These are phyloP conservation scores for Alternaria consortialis DNA, from an alignment of 2,329 filamentous ascomycete species.

Conservation along the genomic window DNA sequence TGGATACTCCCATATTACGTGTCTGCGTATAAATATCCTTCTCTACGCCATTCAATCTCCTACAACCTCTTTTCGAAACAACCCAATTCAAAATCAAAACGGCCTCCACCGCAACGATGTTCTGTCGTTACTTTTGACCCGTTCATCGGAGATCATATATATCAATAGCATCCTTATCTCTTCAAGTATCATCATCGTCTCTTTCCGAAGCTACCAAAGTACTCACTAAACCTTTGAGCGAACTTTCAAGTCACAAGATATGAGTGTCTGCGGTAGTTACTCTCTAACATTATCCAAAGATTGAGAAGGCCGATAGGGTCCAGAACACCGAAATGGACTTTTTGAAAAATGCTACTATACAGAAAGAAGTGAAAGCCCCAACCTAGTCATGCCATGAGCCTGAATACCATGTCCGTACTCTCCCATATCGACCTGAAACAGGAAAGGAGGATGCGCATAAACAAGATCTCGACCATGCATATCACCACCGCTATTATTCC, in stretches of 20 bases:
- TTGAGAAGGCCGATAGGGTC: not conserved
- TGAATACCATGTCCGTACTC: not conserved
- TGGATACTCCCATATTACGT: too few species aligned
- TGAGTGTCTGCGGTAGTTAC: not conserved
- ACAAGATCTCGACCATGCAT: not conserved
- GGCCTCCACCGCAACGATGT: too few species aligned
- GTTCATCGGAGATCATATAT: too few species aligned
- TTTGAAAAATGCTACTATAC: slow-evolving; percentile 6
- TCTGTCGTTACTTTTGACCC: too few species aligned
- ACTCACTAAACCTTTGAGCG: not conserved
- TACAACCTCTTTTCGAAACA: too few species aligned
- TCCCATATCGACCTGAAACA: not conserved
- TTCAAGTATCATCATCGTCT: not conserved
- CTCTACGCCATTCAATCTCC: too few species aligned
- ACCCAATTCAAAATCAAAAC: too few species aligned
- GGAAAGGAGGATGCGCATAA: not conserved
- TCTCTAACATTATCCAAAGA: too few species aligned
- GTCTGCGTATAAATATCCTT: too few species aligned
- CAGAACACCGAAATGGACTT: slow-evolving; percentile 1
- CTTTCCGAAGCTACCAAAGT: too few species aligned
- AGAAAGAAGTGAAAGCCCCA: not conserved
- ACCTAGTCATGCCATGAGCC: not conserved
- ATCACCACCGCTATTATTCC: not conserved
- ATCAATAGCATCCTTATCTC: too few species aligned
- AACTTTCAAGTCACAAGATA: not conserved